Evolutionary conservation across 2,329 filamentous ascomycete genomes (phyloP).

Genomic region (Davidsoniella neocaledoniae): DNA sequence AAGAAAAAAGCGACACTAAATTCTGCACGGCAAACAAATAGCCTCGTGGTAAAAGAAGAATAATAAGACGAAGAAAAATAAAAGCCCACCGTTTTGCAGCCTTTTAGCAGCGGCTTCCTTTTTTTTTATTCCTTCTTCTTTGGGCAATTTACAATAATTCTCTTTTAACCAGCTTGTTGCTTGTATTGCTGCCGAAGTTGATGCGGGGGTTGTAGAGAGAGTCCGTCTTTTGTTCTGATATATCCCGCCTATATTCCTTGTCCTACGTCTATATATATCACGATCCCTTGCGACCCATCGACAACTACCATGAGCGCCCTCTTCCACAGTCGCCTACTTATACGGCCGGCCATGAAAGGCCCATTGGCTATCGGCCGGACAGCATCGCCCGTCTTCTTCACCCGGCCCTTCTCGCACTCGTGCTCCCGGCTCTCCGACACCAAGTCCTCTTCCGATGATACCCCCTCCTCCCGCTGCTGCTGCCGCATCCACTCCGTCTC

Average conservation of each 20-base stretch:
- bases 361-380: conserved; percentile 1
- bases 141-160: too few relatives aligned
- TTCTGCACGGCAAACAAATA: background rate
- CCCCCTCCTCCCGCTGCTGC: background rate
- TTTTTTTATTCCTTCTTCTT: too few relatives aligned
- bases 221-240: background rate
- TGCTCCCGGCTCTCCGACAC: conserved; percentile 13
- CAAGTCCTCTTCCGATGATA: background rate
- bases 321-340: conserved; percentile 8
- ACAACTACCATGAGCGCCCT: conserved; percentile 11
- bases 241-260: background rate
- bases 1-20: too few relatives aligned
- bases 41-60: background rate
- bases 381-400: conserved; percentile 4
- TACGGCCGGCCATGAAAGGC: conserved; percentile 8
- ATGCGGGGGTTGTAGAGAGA: background rate
- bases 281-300: background rate
- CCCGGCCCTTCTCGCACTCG: conserved; percentile 14
- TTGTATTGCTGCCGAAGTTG: background rate
- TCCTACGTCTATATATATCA: background rate
- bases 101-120: too few relatives aligned
- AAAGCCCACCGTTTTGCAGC: background rate
- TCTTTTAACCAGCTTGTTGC: background rate
- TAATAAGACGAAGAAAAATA: background rate
- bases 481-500: background rate